A percentile compares a stretch with the other conserved stretches of the same genome.
Conservation (phyloP, 1,139 yeast genomes). For the Kluyveromyces marxianus region DNA sequence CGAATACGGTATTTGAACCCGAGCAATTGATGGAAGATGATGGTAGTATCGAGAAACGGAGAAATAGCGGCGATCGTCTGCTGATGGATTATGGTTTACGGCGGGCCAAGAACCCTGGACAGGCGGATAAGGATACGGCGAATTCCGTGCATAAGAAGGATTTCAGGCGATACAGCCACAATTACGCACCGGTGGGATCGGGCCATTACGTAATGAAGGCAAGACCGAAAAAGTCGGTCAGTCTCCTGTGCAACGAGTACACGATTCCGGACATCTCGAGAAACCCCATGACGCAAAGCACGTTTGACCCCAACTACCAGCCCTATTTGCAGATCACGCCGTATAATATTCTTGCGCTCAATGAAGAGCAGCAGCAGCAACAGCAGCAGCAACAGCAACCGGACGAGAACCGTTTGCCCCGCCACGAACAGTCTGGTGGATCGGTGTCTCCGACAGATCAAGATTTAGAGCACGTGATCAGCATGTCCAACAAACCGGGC, state of each 20-base stretch:
- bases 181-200: background rate
- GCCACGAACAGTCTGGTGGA: background rate
- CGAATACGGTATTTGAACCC: conserved; percentile 1
- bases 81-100: no score
- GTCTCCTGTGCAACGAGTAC: conserved; percentile 15
- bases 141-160: no score
- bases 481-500: background rate
- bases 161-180: background rate
- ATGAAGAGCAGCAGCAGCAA: background rate
- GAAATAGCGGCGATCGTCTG: background rate
- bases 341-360: conserved; percentile 1
- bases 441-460: background rate
- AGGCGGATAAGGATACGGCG: no score
- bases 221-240: background rate
- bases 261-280: conserved; percentile 19
- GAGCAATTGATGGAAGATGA: no score
- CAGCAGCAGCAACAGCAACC: background rate
- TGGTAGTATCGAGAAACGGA: no score
- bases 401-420: background rate
- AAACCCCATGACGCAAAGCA: conserved; percentile 2
- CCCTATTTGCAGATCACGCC: conserved; percentile 2
- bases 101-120: no score
- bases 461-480: background rate
- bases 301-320: conserved; percentile 2
- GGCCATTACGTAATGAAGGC: background rate